Evolutionary conservation across 2,329 filamentous ascomycete genomes (phyloP), one percentile per base, ranked within the genome.

Genomic region (Waltergamsia citrina): DNA sequence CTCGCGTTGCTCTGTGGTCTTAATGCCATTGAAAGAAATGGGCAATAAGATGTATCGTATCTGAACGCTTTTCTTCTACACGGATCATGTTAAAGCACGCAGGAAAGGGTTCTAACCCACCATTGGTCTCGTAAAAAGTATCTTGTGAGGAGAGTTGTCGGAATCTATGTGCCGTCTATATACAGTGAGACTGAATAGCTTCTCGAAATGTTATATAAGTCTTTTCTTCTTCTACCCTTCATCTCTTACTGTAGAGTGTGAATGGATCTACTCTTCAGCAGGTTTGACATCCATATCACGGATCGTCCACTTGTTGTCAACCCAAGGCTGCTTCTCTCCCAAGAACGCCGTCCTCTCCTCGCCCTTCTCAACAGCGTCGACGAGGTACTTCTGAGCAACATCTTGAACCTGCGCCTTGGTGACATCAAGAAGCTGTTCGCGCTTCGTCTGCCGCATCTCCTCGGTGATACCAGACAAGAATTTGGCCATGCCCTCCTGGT

Each of bases 381-480:
- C 79, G 11, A 94, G 65, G 53, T 87, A 94, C 47, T 77, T 74
- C 47, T 94, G 80, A 1, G 92, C 92, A 10, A 79, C 88, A 27
- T 79, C 69, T 41, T 79, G 78, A 8, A 98, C 83, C 46, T 94
- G 80, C 42, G 81, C 74, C 41, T 77, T 78, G 3, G 74, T 85
- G 25, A 95, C 88, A 53, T 95, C 90, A 4, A 98, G 69, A 37
- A 98, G 67, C 50, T 82, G 78, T 57, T 92, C 84, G 45, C 92
- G 71, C 54, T 85, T 78, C 47, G 65, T 72, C 61, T 95, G 87
- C 51, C 83, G 80, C 87, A 96, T 94, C 47, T 86, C 82, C 39
- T 92, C 76, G 2, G 83, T 85, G 23, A 98, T 71, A 10, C 87
- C 87, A 20, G 78, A 83, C 50, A 94, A 64, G 59, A 98, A 98